Conservation (phyloP, 139 green algal genomes). For the Volvox reticuliferus region DNA sequence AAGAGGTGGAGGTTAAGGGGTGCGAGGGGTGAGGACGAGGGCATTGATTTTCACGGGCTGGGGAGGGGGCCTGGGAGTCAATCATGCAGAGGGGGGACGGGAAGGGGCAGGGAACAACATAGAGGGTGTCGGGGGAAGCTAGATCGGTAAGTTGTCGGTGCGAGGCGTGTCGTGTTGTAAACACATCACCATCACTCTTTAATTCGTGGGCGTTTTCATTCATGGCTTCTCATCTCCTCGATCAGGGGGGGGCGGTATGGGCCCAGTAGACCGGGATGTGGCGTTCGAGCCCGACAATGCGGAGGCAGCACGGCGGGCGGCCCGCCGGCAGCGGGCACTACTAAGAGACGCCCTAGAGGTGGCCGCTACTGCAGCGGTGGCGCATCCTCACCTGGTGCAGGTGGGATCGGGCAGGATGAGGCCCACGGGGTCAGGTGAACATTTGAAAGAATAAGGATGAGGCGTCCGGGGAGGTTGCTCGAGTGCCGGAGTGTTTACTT, state of each 20-base stretch:
- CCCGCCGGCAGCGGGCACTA: slow-evolving; percentile 25
- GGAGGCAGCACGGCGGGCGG: slow-evolving; percentile 19
- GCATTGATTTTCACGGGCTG: background rate
- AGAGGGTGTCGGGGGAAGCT: background rate
- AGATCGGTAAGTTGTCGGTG: too few species aligned
- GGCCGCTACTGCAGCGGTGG: slow-evolving; percentile 11
- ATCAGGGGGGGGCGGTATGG: slow-evolving; percentile 19
- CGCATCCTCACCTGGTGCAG: slow-evolving; percentile 38
- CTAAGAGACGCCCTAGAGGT: slow-evolving; percentile 39
- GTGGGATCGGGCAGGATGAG: slow-evolving; percentile 6
- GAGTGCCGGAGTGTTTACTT: too few species aligned
- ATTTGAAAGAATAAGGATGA: too few species aligned
- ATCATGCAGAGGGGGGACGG: too few species aligned
- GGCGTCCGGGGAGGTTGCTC: too few species aligned
- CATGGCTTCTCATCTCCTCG: too few species aligned
- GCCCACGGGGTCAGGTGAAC: background rate
- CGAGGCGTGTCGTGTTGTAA: background rate
- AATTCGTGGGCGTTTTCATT: too few species aligned
- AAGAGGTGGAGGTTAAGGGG: background rate
- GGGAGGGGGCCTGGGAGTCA: background rate
- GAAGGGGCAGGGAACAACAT: too few species aligned
- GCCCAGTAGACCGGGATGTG: slow-evolving; percentile 27
- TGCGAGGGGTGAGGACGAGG: background rate
- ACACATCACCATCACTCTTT: too few species aligned
- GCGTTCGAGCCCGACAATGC: slow-evolving; percentile 23